These are phyloP conservation scores for Acrasis kona DNA, from an alignment of 78 protist genomes.

Conservation along the genomic window DNA sequence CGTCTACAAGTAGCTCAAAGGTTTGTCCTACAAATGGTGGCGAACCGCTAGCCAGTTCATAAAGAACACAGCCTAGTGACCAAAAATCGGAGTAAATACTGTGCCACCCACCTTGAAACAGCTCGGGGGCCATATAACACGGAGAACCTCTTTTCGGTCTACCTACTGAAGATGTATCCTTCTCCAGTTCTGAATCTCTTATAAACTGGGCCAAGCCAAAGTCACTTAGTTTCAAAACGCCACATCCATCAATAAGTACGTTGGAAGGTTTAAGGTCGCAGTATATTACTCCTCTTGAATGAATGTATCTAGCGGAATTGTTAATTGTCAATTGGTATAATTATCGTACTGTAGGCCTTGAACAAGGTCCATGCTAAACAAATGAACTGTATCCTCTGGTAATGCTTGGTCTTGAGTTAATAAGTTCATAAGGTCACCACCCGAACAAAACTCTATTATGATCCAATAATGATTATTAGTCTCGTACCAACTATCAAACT, in stretches of 20 bases:
- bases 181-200: background rate
- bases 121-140: conserved; percentile 59
- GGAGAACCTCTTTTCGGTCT: conserved; percentile 24
- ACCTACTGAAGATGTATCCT: background rate
- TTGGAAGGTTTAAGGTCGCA: conserved; percentile 38
- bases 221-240: conserved; percentile 25
- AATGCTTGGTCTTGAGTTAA: conserved; percentile 22
- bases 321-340: too few species aligned
- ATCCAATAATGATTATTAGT: conserved; percentile 60
- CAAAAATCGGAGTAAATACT: conserved; percentile 44
- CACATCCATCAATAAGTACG: conserved; percentile 36
- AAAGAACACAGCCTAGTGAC: conserved; percentile 50
- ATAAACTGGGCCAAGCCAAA: conserved; percentile 21
- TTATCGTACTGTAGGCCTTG: too few species aligned
- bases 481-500: conserved; percentile 53
- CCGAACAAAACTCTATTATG: conserved; percentile 44
- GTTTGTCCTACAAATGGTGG: conserved; percentile 25
- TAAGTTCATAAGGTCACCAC: conserved; percentile 2
- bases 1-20: background rate
- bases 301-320: conserved; percentile 33
- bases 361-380: conserved; percentile 21
- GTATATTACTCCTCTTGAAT: conserved; percentile 20
- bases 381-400: conserved; percentile 11
- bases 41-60: conserved; percentile 25
- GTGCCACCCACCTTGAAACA: conserved; percentile 15